phyloP scores from a whole-genome alignment of 129 eudicot species.

The Erigeron canadensis region DNA sequence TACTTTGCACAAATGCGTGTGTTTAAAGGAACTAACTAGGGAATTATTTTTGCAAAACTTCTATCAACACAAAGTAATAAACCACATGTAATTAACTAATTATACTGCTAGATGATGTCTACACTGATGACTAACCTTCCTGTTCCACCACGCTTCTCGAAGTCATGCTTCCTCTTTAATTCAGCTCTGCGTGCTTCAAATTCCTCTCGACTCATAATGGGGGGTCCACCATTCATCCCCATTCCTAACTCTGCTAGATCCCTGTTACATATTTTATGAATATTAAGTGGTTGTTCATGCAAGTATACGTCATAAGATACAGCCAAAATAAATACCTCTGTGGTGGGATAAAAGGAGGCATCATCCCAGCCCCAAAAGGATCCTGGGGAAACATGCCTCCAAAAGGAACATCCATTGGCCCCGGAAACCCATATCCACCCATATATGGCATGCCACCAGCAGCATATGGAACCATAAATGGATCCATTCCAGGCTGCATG shows the following conservation, averaged over 20 bases:
- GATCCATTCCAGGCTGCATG: constrained; percentile 74
- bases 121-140: constrained; percentile 42
- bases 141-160: constrained; percentile 53
- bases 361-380: constrained; percentile 71
- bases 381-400: constrained; percentile 69
- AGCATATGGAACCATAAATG: constrained; percentile 55
- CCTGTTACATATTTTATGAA: constrained; percentile 38
- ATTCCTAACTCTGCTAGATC: constrained; percentile 75
- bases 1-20: too few species aligned
- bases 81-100: not conserved
- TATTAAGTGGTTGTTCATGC: constrained; percentile 1
- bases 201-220: constrained; percentile 73
- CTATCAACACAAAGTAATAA: not conserved
- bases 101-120: not conserved
- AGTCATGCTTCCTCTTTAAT: constrained; percentile 68
- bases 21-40: too few species aligned
- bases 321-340: constrained; percentile 52
- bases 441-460: constrained; percentile 59
- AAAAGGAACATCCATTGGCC: constrained; percentile 73
- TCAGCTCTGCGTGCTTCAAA: constrained; percentile 95
- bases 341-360: constrained; percentile 76
- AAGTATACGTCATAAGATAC: not conserved
- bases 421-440: constrained; percentile 62
- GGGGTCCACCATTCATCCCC: constrained; percentile 81
- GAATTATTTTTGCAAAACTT: not conserved